Conservation (phyloP, 2,329 filamentous ascomycete genomes). For the Rosellinia necatrix region DNA sequence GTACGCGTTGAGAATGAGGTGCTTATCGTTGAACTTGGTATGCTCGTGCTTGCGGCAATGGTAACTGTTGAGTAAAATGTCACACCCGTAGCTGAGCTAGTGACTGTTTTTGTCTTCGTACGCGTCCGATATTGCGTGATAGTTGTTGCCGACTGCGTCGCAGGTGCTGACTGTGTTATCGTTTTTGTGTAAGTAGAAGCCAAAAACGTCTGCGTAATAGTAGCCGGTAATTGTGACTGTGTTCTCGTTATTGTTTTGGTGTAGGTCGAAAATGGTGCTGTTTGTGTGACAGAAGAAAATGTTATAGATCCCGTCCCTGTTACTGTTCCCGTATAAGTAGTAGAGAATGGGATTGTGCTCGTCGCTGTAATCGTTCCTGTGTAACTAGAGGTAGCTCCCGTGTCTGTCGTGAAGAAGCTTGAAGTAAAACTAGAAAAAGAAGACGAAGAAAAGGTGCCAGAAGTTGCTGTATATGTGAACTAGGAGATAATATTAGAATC, state of each 20-base stretch:
- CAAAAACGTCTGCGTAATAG: too few species aligned
- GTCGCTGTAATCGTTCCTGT: neutral
- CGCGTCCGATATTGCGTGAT: slow-evolving; percentile 8
- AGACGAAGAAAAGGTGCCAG: too few species aligned
- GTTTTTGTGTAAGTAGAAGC: neutral
- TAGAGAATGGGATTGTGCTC: neutral
- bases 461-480: slow-evolving; percentile 11
- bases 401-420: too few species aligned
- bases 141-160: neutral
- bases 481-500: neutral
- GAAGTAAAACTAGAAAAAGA: neutral
- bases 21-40: neutral
- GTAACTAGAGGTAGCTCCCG: neutral
- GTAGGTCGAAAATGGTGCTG: too few species aligned
- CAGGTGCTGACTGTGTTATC: neutral
- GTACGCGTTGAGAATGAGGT: neutral
- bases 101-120: slow-evolving; percentile 2
- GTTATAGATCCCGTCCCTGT: neutral
- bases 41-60: neutral
- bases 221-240: too few species aligned
- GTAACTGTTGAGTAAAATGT: neutral
- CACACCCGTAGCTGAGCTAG: neutral
- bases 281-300: too few species aligned
- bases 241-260: too few species aligned
- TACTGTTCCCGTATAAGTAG: neutral